Percentiles rank a stretch among this genome's conserved stretches.
Conservation (phyloP, 352 stramenopile species). For the Pythium dissimile region DNA sequence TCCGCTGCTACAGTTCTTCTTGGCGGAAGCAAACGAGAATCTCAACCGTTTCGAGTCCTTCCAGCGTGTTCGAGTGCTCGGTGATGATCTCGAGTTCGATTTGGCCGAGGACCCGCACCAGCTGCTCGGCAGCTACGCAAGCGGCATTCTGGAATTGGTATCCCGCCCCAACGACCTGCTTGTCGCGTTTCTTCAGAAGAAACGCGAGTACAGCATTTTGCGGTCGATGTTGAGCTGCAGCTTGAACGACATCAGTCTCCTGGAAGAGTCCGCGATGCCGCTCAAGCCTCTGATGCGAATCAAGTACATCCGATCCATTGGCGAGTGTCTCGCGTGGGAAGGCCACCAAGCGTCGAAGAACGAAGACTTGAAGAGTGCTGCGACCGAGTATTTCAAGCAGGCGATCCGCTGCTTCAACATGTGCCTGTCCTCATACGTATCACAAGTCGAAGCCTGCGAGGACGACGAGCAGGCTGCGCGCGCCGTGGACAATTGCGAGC, state of each 20-base stretch:
- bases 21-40: constrained; percentile 50
- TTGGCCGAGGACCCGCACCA: constrained; percentile 43
- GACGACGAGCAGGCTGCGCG: constrained; percentile 22
- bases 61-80: constrained; percentile 48
- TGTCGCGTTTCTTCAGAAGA: constrained; percentile 61
- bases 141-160: constrained; percentile 51
- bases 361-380: constrained; percentile 30
- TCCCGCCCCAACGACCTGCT: constrained; percentile 52
- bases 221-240: constrained; percentile 66
- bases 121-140: constrained; percentile 49
- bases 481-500: constrained; percentile 27
- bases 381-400: constrained; percentile 67
- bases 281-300: constrained; percentile 30
- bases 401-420: constrained; percentile 70
- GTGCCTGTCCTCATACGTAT: constrained; percentile 56
- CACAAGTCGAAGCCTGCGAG: constrained; percentile 30
- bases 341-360: constrained; percentile 39
- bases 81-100: constrained; percentile 33
- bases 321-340: constrained; percentile 62
- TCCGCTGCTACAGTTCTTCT: constrained; percentile 59
- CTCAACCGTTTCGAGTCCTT: constrained; percentile 45
- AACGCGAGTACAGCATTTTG: constrained; percentile 59
- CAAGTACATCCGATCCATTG: constrained; percentile 56
- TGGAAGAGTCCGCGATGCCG: constrained; percentile 18
- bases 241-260: constrained; percentile 54